A percentile compares a stretch with the other conserved stretches of the same genome.
phyloP scores from a whole-genome alignment of 139 green algal genomes.

The Picochlorum costavermella region DNA sequence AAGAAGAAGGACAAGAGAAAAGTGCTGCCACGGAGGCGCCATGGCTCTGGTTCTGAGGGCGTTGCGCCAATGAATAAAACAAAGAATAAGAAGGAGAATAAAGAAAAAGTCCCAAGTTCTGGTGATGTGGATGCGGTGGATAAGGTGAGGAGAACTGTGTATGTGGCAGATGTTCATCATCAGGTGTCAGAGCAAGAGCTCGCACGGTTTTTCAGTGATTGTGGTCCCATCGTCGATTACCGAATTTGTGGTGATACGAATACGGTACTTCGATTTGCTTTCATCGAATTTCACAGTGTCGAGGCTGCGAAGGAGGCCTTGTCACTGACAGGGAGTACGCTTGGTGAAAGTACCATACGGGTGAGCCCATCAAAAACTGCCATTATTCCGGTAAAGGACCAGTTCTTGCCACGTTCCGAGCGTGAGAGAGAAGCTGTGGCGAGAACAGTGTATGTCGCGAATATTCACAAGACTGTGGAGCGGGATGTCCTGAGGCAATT shows the following conservation, averaged over 20 bases:
- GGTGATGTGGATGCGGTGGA: conserved; percentile 32
- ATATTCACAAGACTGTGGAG: conserved; percentile 84
- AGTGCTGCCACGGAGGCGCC: too few species aligned
- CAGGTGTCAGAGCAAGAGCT: conserved; percentile 67
- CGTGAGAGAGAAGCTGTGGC: conserved; percentile 57
- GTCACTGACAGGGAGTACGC: conserved; percentile 42
- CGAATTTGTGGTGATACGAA: conserved; percentile 91
- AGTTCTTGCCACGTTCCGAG: conserved; percentile 48
- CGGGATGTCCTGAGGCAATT: conserved; percentile 65
- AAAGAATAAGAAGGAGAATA: too few species aligned
- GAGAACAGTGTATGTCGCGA: conserved; percentile 89
- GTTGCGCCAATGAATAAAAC: too few species aligned
- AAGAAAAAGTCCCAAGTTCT: too few species aligned
- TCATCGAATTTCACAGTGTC: conserved; percentile 84
- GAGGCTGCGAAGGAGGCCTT: conserved; percentile 47
- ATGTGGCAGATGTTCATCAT: conserved; percentile 69
- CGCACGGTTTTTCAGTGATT: conserved; percentile 57
- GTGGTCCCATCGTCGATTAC: conserved; percentile 78
- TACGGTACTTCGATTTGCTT: conserved; percentile 84
- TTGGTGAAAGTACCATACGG: conserved; percentile 66
- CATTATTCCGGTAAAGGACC: conserved; percentile 88
- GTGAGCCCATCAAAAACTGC: conserved; percentile 88
- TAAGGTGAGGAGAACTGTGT: conserved; percentile 69
- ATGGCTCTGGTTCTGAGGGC: too few species aligned
- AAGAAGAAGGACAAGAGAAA: too few species aligned